Evolutionary conservation across 2,329 filamentous ascomycete species (phyloP).

Genomic region (Dothistroma pini): DNA sequence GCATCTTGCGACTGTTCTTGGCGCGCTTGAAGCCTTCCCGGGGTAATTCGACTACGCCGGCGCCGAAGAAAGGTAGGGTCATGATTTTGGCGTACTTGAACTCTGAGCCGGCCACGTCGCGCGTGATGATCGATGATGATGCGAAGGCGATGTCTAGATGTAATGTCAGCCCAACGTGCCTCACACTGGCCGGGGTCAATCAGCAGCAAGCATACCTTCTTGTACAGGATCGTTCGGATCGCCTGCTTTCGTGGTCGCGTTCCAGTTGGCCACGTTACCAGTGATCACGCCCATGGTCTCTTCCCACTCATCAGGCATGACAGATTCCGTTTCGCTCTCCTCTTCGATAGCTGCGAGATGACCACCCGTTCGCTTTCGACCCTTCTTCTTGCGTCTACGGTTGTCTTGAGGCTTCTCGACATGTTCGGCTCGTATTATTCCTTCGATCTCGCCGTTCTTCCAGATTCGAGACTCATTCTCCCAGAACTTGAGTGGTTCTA

Average conservation of each 20-base stretch:
- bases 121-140: constrained; percentile 53
- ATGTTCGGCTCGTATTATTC: constrained; percentile 71
- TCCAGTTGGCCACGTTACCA: constrained; percentile 61
- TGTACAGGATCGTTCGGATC: constrained; percentile 39
- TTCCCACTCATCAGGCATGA: constrained; percentile 66
- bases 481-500: constrained; percentile 80
- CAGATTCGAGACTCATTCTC: constrained; percentile 75
- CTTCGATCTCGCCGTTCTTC: constrained; percentile 65
- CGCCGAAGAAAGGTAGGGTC: constrained; percentile 79
- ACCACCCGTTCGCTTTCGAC: constrained; percentile 35
- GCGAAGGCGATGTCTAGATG: constrained; percentile 58
- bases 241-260: constrained; percentile 28
- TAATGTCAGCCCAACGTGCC: constrained; percentile 12
- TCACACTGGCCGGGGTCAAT: constrained; percentile 1
- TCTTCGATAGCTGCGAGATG: constrained; percentile 37
- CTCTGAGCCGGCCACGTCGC: constrained; percentile 59
- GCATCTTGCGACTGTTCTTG: constrained; percentile 94
- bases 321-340: constrained; percentile 51
- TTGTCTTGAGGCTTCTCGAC: constrained; percentile 37
- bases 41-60: constrained; percentile 84
- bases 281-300: constrained; percentile 59
- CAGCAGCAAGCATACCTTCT: constrained; percentile 35
- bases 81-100: constrained; percentile 91
- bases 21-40: constrained; percentile 77
- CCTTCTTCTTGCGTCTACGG: constrained; percentile 31